Conservation (phyloP, 768 basidiomycete genomes). For the Serendipita sp. region DNA sequence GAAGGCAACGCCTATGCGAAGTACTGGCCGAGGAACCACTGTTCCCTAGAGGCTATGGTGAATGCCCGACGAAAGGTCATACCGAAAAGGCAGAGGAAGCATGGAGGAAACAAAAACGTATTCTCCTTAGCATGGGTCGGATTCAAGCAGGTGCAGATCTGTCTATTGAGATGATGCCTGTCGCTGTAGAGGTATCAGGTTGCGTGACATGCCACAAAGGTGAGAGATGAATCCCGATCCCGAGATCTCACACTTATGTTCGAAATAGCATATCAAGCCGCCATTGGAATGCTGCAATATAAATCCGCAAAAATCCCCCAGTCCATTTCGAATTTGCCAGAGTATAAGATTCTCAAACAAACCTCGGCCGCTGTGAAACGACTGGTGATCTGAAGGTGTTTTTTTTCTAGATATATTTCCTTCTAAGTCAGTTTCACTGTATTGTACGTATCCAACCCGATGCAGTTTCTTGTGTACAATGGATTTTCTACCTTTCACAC, state of each 20-base stretch:
- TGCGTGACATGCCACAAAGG: constrained; percentile 42
- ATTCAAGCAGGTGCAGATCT: constrained; percentile 39
- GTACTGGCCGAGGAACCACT: constrained; percentile 41
- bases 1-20: constrained; percentile 35
- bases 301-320: neutral
- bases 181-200: constrained; percentile 27
- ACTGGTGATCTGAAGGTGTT: neutral
- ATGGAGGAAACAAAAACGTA: constrained; percentile 29
- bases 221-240: constrained; percentile 26
- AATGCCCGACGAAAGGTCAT: constrained; percentile 35
- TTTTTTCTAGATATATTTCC: too few species aligned
- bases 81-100: constrained; percentile 33
- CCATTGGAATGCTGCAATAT: neutral
- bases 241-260: neutral
- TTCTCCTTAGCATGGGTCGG: constrained; percentile 19
- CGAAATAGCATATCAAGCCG: neutral
- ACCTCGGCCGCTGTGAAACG: neutral
- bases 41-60: constrained; percentile 58
- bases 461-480: too few species aligned
- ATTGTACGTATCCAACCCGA: too few species aligned
- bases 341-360: neutral
- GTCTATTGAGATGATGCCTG: constrained; percentile 45
- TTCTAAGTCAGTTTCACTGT: too few species aligned
- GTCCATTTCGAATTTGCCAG: neutral
- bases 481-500: too few species aligned